Evolutionary conservation across 305 asterid genomes (phyloP), one percentile per base, ranked within the genome.

Genomic region (Solanum hybrid): DNA sequence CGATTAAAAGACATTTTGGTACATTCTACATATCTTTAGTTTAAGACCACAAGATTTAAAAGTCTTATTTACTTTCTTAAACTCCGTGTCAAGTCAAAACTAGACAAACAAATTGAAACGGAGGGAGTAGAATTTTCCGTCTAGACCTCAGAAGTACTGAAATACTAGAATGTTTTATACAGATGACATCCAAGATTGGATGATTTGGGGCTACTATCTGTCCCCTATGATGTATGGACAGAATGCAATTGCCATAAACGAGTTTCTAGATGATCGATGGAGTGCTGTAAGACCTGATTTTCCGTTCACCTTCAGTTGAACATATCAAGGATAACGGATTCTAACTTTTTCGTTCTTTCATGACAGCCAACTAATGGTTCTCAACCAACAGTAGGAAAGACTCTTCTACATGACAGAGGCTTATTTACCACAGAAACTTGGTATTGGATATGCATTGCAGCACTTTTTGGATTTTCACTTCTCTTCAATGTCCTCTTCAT

Each of bases 151-250:
- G 40, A 57, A 51, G 88, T 85, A 33, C 76, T 85, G 73, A 85
- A 14, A 51, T 84, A 12, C 74, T 35, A 33, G 86, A 35, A 12
- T 26, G 31, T 69, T 16, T 24, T 39, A 34, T 35, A n/a, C 93
- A 96, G 99, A 96, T 92, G 94, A 94, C 86, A 94, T 96, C 26
- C 85, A 96, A 88, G 89, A 88, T 71, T 96, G 98, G 97, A 93
- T 95, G 98, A 92, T 94, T 88, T 96, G 99, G 99, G 99, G 98
- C 3, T 96, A 94, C 91, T 96, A 94, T 75, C 20, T 92, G 85
- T 95, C 99, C 88, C 98, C 98, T n/a, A 95, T 96, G 99, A 95
- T 93, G 97, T 96, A 96, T 31, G 99, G 97, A 35, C 98, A 96
- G 57, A 96, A 96, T 67, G 98, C 99, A 20, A 93, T 96, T 26